Evolutionary conservation across 495 filamentous ascomycete genomes (phyloP), one percentile per base, ranked within the genome.

Genomic region (Xylaria grammica): DNA sequence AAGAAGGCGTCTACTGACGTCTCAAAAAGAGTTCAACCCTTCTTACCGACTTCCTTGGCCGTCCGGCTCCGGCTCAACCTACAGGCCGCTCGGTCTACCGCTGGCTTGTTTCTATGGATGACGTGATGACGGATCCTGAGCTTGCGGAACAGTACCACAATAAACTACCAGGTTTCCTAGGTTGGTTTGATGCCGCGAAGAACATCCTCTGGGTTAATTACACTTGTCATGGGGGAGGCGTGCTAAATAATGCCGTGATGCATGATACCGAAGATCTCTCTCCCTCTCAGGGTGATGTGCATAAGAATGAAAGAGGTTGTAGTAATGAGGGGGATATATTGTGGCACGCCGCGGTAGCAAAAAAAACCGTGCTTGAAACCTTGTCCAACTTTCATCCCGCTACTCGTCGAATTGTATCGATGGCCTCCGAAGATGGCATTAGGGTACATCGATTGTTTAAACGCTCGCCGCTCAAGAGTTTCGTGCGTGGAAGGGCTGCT

Each of bases 81-180:
- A 67, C 74, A 30, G 55, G 72, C 56, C 76, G 73, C 46, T 84
- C 79, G 7, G 69, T 74, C 7, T 85, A 81, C 66, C 78, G 83
- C 22, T 84, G 82, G 67, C 69, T 86, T 7, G 71, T 84, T 4
- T 67, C 81, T 0, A 72, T 72, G 38, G 38, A 67, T 5, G 74
- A 79, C 24, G 63, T 83, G 24, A 67, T 68, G 38, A 59, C 65
- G 1, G 75, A 82, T 57, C 66, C 74, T 5, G 60, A 75, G 11
- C 71, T 78, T 2, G 44, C 52, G 0, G 19, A 48, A 0, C 22
- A n/a, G 38, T 40, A 44, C 27, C 60, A 67, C 34, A 65, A 65
- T 34, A 65, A 73, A 1, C 50, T 38, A 0, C 63, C 70, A 0
- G 72, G 75, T 8, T 78, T 79, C 20, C 32, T 76, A 0, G 64